These are phyloP conservation scores for Kodamaea laetipori DNA, from an alignment of 805 yeast species.

Conservation along the genomic window DNA sequence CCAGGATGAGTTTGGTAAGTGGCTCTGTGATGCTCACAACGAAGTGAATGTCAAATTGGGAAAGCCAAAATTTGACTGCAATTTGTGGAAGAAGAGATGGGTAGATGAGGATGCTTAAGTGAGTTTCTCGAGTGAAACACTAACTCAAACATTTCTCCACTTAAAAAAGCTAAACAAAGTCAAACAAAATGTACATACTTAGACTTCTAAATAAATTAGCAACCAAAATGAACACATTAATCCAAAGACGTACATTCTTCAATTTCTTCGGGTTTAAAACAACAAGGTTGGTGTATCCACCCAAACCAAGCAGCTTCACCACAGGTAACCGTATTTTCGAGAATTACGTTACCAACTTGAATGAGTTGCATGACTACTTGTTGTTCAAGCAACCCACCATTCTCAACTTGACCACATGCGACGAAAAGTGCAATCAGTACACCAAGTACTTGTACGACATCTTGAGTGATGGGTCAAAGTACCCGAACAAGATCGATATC, in stretches of 20 bases:
- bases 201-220: neutral
- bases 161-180: neutral
- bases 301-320: slow-evolving; percentile 35
- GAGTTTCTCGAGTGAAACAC: too few relatives aligned
- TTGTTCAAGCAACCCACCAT: slow-evolving; percentile 61
- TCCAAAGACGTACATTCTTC: slow-evolving; percentile 10
- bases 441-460: slow-evolving; percentile 59
- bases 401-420: slow-evolving; percentile 74
- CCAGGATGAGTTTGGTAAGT: slow-evolving; percentile 79
- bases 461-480: slow-evolving; percentile 23
- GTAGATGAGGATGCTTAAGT: slow-evolving; percentile 20
- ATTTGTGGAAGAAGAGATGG: slow-evolving; percentile 93
- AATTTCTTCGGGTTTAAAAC: slow-evolving; percentile 9
- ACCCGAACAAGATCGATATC: slow-evolving; percentile 43
- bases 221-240: slow-evolving; percentile 8
- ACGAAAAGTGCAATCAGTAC: slow-evolving; percentile 58
- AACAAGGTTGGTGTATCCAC: slow-evolving; percentile 42
- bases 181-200: slow-evolving; percentile 1
- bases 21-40: slow-evolving; percentile 96
- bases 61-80: slow-evolving; percentile 83
- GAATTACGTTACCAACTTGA: slow-evolving; percentile 50
- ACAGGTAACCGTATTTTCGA: slow-evolving; percentile 43
- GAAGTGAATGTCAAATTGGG: slow-evolving; percentile 86
- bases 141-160: too few relatives aligned
- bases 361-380: slow-evolving; percentile 59